Percentiles rank a stretch among this genome's conserved stretches.
These are phyloP conservation scores for Jatropha podagrica DNA, from an alignment of 441 rosid genomes.

Conservation along the genomic window DNA sequence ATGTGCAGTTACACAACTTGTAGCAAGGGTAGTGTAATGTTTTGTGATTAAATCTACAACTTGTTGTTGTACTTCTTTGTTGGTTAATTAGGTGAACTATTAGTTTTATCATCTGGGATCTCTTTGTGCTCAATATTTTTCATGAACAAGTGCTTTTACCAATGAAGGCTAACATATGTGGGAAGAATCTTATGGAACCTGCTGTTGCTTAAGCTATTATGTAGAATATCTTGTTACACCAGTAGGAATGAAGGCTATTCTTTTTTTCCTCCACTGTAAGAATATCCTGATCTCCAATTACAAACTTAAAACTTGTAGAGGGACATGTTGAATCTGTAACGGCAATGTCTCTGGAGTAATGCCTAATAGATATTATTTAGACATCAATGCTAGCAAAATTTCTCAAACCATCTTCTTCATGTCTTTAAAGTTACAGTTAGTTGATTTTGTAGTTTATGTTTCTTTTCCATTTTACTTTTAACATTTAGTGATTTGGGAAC, in stretches of 20 bases:
- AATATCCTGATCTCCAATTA: not conserved
- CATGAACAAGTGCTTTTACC: not conserved
- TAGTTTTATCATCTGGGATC: not conserved
- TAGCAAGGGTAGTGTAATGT: not conserved
- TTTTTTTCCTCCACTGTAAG: not conserved
- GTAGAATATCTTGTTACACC: not conserved
- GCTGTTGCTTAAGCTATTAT: not conserved
- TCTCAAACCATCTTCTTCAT: not conserved
- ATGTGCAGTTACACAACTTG: not conserved
- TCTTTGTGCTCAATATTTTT: conserved; percentile 2
- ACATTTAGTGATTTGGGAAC: not conserved
- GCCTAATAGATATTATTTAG: not conserved
- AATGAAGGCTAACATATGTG: not conserved
- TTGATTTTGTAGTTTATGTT: not conserved
- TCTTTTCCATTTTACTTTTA: not conserved
- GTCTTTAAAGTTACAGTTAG: conserved; percentile 2
- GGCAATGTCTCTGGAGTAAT: not conserved
- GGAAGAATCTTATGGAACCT: not conserved
- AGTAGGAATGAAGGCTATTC: not conserved
- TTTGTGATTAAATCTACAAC: not conserved
- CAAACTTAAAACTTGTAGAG: not conserved
- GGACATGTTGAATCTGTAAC: not conserved
- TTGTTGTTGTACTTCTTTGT: not conserved
- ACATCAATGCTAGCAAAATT: too few relatives aligned
- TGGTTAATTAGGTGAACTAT: not conserved